Base-by-base conservation (phyloP, 1,139 yeast species). In the Yamadazyma mexicana region DNA sequence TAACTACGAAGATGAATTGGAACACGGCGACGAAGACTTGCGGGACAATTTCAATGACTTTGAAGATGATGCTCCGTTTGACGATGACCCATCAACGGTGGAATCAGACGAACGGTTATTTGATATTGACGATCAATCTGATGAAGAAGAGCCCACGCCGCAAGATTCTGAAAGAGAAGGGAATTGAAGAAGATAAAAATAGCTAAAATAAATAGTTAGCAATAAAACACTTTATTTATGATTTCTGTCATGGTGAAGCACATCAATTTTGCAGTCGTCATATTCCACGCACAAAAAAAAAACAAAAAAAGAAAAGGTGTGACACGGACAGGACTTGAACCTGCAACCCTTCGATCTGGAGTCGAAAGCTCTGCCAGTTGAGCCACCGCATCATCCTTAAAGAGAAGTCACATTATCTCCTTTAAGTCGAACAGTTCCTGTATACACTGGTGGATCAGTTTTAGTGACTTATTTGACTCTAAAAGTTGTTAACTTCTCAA, bases 1-100 rank as follows among this genome's bases (percentile, higher is more conserved):
- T 43, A 62, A 71, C 43, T 68, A 69, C 44, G 80, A 76, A 33
- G 81, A 75, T 18, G 83, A 77, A 40, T 51, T 66, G 25, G 65
- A 62, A 40, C 66, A 64, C 28, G 71, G 64, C 11, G 52, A 54
- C 10, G 54, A 50, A 6, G 9, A 34, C 14, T 27, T 34, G 6
- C 37, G 27, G 29, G 52, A 46, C 11, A 52, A 52, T 23, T 49
- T 50, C 33, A 45, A 39, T 22, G 49, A 40, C 11, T 45, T 45
- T 8, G 49, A 44, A 8, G 49, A 46, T 33, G 51, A 46, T 17
- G 22, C 22, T 20, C 22, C 22, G 22, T 20, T 20, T 8, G 22
- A 20, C 8, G 22, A 20, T 8, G 22, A 20, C 22, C 22, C 22
- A 5, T 6, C 22, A 5, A 5, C 22, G n/a, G 32, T 26, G 11